Base-by-base conservation (phyloP, 2,329 filamentous ascomycete species). In the Raffaelea ambrosiae region DNA sequence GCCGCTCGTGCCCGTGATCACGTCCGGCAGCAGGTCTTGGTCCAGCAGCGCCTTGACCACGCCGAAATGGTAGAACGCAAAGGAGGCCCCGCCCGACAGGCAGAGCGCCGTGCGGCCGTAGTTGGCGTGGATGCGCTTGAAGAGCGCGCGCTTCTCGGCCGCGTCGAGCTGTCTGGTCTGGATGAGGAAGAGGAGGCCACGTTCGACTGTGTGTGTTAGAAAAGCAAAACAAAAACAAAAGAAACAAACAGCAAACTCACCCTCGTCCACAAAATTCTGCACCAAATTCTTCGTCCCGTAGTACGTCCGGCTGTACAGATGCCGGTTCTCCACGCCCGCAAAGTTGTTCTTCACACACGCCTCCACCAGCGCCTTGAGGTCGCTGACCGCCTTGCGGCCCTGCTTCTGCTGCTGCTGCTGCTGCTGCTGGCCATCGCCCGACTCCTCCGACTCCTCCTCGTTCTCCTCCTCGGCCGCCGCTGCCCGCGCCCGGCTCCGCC, bases 341-440 rank as follows among this genome's bases (percentile, higher is more conserved):
- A 97, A 98, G 61, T 98, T 97, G 66, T 90, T 95, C 75, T 96
- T 98, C 57, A 96, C 85, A 62, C 90, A 97, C 14, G 87, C 88
- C 68, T 95, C 88, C 19, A 94, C 71, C 50, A 97, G 67, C 1
- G 76, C 76, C 52, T 82, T 84, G 47, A 98, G 72, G 47, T 93
- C 88, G 5, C 60, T 59, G 33, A 69, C 68, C 13, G 59, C 61
- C 46, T 72, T 67, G 13, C 38, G 23, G 31, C 31, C 29, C 16
- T 14, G n/a, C n/a, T n/a, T n/a, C n/a, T n/a, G n/a, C n/a, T n/a
- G n/a, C n/a, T n/a, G n/a, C n/a, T n/a, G n/a, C 40, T 41, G 41
- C 33, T 57, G 40, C 31, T 64, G 55, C 21, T 53, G 51, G 19
- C 64, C 55, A 58, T 58, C 54, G 31, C 57, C 44, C n/a, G 51